These are phyloP conservation scores for Rhododendron vialii DNA, from an alignment of 148 eudicot genomes.

Conservation along the genomic window DNA sequence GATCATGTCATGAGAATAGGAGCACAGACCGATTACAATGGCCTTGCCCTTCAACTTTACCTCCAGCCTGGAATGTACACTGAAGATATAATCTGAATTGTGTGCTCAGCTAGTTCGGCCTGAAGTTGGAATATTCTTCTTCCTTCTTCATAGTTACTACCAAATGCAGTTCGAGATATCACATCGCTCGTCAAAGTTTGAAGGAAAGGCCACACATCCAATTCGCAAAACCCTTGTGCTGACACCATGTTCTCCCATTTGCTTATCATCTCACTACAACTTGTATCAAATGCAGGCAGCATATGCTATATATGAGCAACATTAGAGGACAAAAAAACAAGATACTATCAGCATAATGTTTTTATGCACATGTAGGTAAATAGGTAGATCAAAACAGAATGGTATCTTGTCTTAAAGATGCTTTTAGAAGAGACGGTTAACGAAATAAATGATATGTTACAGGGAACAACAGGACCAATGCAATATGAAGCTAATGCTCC, in stretches of 20 bases:
- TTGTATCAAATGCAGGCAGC: constrained; percentile 15
- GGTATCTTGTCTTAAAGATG: background rate
- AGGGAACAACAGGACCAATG: too few species aligned
- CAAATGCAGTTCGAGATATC: constrained; percentile 17
- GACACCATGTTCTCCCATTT: constrained; percentile 16
- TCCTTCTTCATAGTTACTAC: constrained; percentile 17
- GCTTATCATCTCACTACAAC: constrained; percentile 19
- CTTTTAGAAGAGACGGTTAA: background rate
- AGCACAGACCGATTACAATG: background rate
- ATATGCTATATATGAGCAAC: constrained; percentile 7
- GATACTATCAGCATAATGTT: background rate
- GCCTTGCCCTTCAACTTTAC: background rate
- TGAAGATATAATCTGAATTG: background rate
- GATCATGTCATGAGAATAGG: background rate
- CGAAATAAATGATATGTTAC: background rate
- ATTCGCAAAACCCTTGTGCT: constrained; percentile 2
- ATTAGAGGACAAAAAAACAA: too few species aligned
- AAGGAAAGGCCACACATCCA: constrained; percentile 19
- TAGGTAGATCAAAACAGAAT: background rate
- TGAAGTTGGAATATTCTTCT: constrained; percentile 15
- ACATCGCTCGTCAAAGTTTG: constrained; percentile 16
- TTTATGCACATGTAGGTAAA: background rate
- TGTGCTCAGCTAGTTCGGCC: constrained; percentile 8
- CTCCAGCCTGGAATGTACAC: background rate
- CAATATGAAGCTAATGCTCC: background rate